phyloP scores from a whole-genome alignment of 805 yeast species.

The Lachancea thermotolerans region DNA sequence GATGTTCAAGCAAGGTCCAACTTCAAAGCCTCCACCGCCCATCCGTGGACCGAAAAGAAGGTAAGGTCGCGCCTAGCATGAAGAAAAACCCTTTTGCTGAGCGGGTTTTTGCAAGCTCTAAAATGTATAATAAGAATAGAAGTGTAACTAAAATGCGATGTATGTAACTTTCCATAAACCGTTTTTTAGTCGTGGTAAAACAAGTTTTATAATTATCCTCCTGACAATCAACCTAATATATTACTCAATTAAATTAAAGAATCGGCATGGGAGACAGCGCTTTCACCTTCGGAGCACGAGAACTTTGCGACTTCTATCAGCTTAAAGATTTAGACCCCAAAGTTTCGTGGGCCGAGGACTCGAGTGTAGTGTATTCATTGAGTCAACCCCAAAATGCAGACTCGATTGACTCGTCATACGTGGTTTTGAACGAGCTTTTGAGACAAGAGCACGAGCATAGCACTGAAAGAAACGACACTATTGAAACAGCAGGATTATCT shows the following conservation, averaged over 20 bases:
- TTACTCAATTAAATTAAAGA: background rate
- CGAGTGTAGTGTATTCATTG: conserved; percentile 22
- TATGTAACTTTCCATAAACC: background rate
- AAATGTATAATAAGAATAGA: background rate
- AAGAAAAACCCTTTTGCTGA: too few species aligned
- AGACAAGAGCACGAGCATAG: conserved; percentile 21
- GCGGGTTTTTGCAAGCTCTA: too few species aligned
- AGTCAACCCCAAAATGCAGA: conserved; percentile 20
- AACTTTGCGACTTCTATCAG: conserved; percentile 37
- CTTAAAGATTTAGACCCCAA: conserved; percentile 38
- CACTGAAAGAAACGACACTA: conserved; percentile 8
- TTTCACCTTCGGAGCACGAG: conserved; percentile 21
- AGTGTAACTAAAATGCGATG: background rate
- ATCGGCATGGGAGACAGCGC: conserved; percentile 1
- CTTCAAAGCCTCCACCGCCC: conserved; percentile 64
- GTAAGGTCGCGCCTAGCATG: conserved; percentile 3
- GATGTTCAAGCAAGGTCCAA: conserved; percentile 55
- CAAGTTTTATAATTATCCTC: too few species aligned
- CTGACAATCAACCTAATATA: background rate
- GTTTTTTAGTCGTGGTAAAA: too few species aligned
- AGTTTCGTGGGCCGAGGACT: conserved; percentile 32
- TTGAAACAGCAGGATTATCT: conserved; percentile 9
- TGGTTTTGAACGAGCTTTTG: conserved; percentile 27
- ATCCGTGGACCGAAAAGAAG: conserved; percentile 51
- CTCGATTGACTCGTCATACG: conserved; percentile 29